Evolutionary conservation across 2,329 filamentous ascomycete genomes (phyloP).

Genomic region (Aspergillus chevalieri): DNA sequence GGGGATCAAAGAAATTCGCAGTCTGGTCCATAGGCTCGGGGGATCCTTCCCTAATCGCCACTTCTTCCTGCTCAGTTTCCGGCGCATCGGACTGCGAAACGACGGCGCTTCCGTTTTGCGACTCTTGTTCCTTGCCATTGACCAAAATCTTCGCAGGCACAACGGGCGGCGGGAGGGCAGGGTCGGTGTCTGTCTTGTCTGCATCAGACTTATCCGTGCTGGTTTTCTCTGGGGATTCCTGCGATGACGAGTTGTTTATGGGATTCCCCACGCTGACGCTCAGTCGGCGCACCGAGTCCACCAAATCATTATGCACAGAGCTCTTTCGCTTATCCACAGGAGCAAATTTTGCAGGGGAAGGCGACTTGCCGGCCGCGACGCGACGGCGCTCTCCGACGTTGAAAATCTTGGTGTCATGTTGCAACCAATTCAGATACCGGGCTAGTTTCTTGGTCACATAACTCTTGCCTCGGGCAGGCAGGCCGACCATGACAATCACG

Average conservation of each 20-base stretch:
- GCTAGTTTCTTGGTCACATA: constrained; percentile 99
- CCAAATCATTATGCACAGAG: constrained; percentile 35
- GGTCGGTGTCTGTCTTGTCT: constrained; percentile 17
- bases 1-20: constrained; percentile 87
- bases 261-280: constrained; percentile 31
- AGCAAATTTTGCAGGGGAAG: constrained; percentile 18
- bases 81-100: constrained; percentile 20
- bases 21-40: constrained; percentile 71
- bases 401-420: constrained; percentile 93
- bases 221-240: not conserved
- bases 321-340: constrained; percentile 16
- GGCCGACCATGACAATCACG: constrained; percentile 95
- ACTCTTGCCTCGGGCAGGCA: constrained; percentile 92
- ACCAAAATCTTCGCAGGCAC: constrained; percentile 52
- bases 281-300: constrained; percentile 40
- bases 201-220: not conserved
- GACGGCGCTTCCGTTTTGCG: constrained; percentile 18
- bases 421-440: constrained; percentile 92
- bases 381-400: constrained; percentile 91
- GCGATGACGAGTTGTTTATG: constrained; percentile 14
- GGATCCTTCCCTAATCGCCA: constrained; percentile 21
- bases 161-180: constrained; percentile 34
- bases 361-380: constrained; percentile 58
- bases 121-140: constrained; percentile 47
- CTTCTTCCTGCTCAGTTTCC: constrained; percentile 10